A percentile compares a stretch with the other conserved stretches of the same genome.
phyloP scores from a whole-genome alignment of 208 protist species.

The Crithidia bombi region DNA sequence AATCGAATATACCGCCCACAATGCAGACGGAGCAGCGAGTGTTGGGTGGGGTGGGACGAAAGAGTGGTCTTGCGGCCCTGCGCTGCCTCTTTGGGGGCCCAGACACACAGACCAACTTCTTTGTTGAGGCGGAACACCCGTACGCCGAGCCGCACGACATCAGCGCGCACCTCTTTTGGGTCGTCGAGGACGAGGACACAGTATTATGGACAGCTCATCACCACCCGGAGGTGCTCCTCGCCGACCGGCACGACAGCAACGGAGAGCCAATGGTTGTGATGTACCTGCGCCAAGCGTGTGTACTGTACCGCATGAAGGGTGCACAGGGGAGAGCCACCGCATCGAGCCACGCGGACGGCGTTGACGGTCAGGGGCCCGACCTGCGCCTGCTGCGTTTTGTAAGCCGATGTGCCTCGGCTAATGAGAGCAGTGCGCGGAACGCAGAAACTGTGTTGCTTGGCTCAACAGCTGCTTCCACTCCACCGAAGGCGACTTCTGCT shows the following conservation, averaged over 20 bases:
- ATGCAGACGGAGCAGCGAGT: neutral
- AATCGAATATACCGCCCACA: neutral
- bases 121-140: neutral
- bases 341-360: neutral
- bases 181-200: slow-evolving; percentile 7
- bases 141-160: neutral
- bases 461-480: neutral
- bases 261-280: neutral
- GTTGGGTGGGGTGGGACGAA: slow-evolving; percentile 19
- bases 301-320: slow-evolving; percentile 5
- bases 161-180: slow-evolving; percentile 8
- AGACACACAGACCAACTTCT: slow-evolving; percentile 6
- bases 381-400: slow-evolving; percentile 15
- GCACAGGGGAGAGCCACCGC: neutral
- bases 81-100: slow-evolving; percentile 14
- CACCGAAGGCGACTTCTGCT: neutral
- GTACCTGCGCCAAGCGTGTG: slow-evolving; percentile 22
- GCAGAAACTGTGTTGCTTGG: neutral
- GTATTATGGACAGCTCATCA: neutral
- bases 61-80: slow-evolving; percentile 15
- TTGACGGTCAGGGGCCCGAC: neutral
- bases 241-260: neutral
- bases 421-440: neutral
- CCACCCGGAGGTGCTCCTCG: slow-evolving; percentile 20
- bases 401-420: neutral